These are phyloP conservation scores for Rhinocladiella similis DNA, from an alignment of 2,329 filamentous ascomycete genomes.

Conservation along the genomic window DNA sequence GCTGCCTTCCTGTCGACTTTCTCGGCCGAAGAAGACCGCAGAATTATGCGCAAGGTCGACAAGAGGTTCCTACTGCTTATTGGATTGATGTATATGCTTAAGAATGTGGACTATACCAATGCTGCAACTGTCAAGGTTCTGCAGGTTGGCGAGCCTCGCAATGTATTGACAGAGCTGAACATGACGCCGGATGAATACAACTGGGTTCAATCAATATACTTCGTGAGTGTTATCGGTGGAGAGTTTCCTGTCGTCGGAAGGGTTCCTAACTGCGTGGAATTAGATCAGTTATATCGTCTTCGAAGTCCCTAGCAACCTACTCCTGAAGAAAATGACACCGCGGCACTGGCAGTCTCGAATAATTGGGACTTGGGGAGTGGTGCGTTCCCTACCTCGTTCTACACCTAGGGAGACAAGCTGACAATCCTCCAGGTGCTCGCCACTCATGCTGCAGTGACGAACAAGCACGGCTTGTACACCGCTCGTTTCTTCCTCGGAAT, in stretches of 20 bases:
- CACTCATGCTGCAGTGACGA: conserved; percentile 38
- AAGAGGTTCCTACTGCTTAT: conserved; percentile 66
- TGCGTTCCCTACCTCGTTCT: not conserved
- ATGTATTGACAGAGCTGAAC: conserved; percentile 40
- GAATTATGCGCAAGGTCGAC: conserved; percentile 53
- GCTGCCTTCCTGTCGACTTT: conserved; percentile 41
- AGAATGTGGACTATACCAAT: conserved; percentile 45
- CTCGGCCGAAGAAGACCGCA: conserved; percentile 39
- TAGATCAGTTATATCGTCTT: conserved; percentile 42
- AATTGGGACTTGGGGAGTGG: conserved; percentile 40
- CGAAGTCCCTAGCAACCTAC: conserved; percentile 42
- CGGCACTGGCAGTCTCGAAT: conserved; percentile 40
- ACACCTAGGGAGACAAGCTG: not conserved
- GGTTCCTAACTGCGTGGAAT: not conserved
- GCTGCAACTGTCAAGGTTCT: conserved; percentile 45
- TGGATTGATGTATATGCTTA: conserved; percentile 65
- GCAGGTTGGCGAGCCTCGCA: conserved; percentile 40
- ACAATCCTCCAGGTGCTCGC: conserved; percentile 32
- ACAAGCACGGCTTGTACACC: conserved; percentile 40
- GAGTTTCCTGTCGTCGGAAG: conserved; percentile 18
- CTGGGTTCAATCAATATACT: conserved; percentile 43
- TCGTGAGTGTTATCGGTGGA: conserved; percentile 30
- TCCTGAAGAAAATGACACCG: conserved; percentile 40
- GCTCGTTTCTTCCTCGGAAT: conserved; percentile 44
- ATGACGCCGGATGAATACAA: conserved; percentile 46